Evolutionary conservation across 2,329 filamentous ascomycete genomes (phyloP).

Genomic region (Pezicula neosporulosa): DNA sequence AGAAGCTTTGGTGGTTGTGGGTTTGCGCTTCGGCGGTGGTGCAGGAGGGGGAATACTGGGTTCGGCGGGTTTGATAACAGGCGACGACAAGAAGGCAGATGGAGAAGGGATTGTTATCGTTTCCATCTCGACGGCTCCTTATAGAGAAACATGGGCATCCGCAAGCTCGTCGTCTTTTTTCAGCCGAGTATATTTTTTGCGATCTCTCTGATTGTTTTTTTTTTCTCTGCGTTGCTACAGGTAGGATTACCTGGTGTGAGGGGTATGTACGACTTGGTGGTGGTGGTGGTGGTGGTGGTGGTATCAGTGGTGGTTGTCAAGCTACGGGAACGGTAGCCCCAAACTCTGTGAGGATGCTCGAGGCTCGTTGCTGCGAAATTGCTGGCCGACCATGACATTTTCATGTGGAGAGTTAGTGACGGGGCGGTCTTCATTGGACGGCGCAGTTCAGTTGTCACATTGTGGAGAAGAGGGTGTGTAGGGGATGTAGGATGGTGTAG

Average conservation of each 20-base stretch:
- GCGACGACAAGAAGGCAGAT: slow-evolving; percentile 46
- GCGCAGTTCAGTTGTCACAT: neutral
- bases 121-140: slow-evolving; percentile 41
- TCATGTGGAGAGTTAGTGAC: neutral
- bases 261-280: too few species aligned
- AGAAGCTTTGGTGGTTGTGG: slow-evolving; percentile 14
- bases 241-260: too few species aligned
- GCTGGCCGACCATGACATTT: neutral
- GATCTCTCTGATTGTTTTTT: neutral
- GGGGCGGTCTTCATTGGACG: neutral
- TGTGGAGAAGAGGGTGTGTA: neutral
- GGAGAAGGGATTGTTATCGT: slow-evolving; percentile 58
- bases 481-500: neutral
- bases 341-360: too few species aligned
- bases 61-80: slow-evolving; percentile 20
- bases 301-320: too few species aligned
- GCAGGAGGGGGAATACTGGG: slow-evolving; percentile 12
- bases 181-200: neutral
- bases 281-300: too few species aligned
- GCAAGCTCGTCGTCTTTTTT: neutral
- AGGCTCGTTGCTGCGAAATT: neutral
- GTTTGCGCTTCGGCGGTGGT: slow-evolving; percentile 25
- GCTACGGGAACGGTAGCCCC: too few species aligned
- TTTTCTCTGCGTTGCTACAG: too few species aligned
- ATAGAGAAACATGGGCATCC: slow-evolving; percentile 15